Evolutionary conservation across 208 protist genomes (phyloP), one percentile per base, ranked within the genome.

Genomic region (Angomonas deanei): DNA sequence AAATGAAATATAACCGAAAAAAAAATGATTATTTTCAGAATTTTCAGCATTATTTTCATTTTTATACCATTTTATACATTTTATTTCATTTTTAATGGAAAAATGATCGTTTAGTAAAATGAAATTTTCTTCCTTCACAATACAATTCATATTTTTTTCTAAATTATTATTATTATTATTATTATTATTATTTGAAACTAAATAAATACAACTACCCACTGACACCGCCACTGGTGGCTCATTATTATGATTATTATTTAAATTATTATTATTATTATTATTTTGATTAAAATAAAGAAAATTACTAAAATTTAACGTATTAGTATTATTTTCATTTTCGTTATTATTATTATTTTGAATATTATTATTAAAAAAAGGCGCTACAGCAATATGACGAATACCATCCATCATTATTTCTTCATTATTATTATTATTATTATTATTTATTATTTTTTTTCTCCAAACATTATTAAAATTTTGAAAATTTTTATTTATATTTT

Each of bases 81-180:
- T n/a, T n/a, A n/a, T n/a, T n/a, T n/a, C n/a, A n/a, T n/a, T n/a
- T n/a, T n/a, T n/a, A n/a, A n/a, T n/a, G n/a, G n/a, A n/a, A n/a
- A n/a, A n/a, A n/a, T n/a, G n/a, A n/a, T n/a, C n/a, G n/a, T n/a
- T n/a, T n/a, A 15, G 36, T 42, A 42, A 42, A 42, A 42, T 42
- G 15, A 15, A 42, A 42, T n/a, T 42, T n/a, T n/a, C 15, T 42
- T 42, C 36, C 15, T 42, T 42, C 15, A 42, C 36, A 15, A 42
- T 42, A 8, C 15, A 8, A 15, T 8, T n/a, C 8, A 42, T 42
- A 42, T 42, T 42, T n/a, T 42, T 42, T n/a, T 42, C 15, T n/a
- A n/a, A n/a, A 42, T 42, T 42, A 42, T 42, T 42, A 42, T 42
- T 42, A 42, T 42, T 42, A 42, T 42, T 42, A 42, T 42, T 42